phyloP scores from a whole-genome alignment of 352 stramenopile genomes.

The Bremia lactucae region DNA sequence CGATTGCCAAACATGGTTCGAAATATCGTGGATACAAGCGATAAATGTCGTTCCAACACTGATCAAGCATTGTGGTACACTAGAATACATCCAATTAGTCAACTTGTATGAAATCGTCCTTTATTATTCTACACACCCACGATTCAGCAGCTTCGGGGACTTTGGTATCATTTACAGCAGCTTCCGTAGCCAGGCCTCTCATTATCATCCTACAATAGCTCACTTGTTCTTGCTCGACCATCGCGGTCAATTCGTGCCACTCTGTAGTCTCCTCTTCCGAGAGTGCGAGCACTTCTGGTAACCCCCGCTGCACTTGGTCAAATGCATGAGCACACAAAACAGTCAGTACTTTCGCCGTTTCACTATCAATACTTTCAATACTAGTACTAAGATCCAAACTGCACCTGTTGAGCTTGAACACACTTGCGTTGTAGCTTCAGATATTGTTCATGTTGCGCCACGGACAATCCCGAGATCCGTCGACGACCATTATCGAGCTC shows the following conservation, averaged over 20 bases:
- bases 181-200: conserved; percentile 9
- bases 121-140: conserved; percentile 16
- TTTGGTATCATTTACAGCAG: conserved; percentile 4
- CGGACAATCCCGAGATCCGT: conserved; percentile 35
- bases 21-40: conserved; percentile 59
- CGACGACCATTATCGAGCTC: conserved; percentile 29
- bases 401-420: conserved; percentile 31
- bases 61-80: conserved; percentile 30
- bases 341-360: conserved; percentile 1
- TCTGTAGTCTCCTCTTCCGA: conserved; percentile 24
- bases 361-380: too few species aligned
- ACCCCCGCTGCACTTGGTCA: conserved; percentile 25
- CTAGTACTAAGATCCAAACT: conserved; percentile 1
- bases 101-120: background rate
- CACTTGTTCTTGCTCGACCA: conserved; percentile 30
- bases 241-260: conserved; percentile 28
- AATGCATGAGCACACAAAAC: background rate
- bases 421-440: conserved; percentile 36
- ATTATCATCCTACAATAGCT: conserved; percentile 18
- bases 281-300: conserved; percentile 46
- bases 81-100: conserved; percentile 2
- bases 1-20: conserved; percentile 28
- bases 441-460: conserved; percentile 44
- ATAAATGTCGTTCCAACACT: conserved; percentile 47
- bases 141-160: conserved; percentile 12